Conservation (phyloP, 139 green algal species). For the Chlamydomonas sphaeroides region DNA sequence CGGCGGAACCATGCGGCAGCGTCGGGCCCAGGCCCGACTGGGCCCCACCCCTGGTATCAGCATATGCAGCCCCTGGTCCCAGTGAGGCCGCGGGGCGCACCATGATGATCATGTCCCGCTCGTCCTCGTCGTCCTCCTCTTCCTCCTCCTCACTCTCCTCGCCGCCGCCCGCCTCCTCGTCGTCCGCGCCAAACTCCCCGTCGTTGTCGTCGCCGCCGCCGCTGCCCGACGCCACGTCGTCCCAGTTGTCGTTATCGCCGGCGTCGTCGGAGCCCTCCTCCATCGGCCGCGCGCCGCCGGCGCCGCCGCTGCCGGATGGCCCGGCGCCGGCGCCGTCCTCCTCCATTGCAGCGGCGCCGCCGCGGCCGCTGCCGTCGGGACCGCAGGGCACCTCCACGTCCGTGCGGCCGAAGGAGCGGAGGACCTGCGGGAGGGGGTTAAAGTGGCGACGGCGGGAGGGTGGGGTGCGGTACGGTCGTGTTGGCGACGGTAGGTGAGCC, state of each 20-base stretch:
- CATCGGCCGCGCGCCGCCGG: not conserved
- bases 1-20: too few species aligned
- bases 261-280: constrained; percentile 10
- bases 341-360: not conserved
- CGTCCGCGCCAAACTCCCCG: too few species aligned
- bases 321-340: not conserved
- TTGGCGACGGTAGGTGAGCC: too few species aligned
- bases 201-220: not conserved
- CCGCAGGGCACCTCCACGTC: too few species aligned
- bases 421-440: not conserved
- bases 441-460: too few species aligned
- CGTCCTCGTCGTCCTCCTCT: constrained; percentile 39
- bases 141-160: constrained; percentile 14
- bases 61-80: too few species aligned
- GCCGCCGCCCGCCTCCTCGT: not conserved
- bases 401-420: not conserved
- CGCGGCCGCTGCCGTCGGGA: too few species aligned
- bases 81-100: too few species aligned
- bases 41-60: too few species aligned
- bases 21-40: too few species aligned
- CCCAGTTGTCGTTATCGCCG: not conserved
- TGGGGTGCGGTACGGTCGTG: too few species aligned
- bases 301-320: too few species aligned
- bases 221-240: constrained; percentile 3
- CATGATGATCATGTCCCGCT: constrained; percentile 50